These are phyloP conservation scores for Cercospora sesami DNA, from an alignment of 2,329 filamentous ascomycete genomes.

Conservation along the genomic window DNA sequence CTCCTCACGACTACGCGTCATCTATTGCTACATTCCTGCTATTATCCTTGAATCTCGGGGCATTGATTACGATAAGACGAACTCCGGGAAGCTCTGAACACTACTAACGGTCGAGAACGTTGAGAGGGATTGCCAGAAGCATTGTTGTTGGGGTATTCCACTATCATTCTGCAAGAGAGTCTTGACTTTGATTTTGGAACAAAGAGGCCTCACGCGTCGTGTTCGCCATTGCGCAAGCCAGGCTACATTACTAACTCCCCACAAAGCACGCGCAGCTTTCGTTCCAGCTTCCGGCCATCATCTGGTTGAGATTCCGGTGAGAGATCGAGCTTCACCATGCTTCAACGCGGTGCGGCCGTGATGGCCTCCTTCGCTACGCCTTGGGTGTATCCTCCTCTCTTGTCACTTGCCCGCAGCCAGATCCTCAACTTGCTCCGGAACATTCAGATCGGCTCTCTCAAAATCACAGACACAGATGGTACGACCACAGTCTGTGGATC, in stretches of 20 bases:
- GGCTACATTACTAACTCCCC: not conserved
- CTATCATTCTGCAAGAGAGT: not conserved
- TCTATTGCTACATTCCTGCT: not conserved
- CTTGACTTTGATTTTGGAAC: not conserved
- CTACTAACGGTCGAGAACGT: not conserved
- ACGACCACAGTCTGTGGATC: conserved; percentile 49
- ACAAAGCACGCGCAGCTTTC: not conserved
- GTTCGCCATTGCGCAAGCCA: not conserved
- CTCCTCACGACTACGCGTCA: not conserved
- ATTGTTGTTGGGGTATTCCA: not conserved
- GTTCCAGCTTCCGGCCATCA: not conserved
- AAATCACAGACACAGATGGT: conserved; percentile 47
- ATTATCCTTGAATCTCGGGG: not conserved
- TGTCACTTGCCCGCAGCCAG: conserved; percentile 48
- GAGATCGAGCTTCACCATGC: not conserved
- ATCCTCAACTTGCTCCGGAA: conserved; percentile 49
- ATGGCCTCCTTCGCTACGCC: conserved; percentile 47
- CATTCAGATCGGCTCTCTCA: conserved; percentile 50
- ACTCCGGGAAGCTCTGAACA: not conserved
- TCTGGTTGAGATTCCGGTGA: not conserved
- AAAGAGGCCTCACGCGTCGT: not conserved
- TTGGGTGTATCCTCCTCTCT: conserved; percentile 51
- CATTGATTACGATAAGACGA: not conserved
- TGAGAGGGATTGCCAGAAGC: not conserved
- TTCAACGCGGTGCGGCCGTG: conserved; percentile 9